Evolutionary conservation across 257 asterid species (phyloP).

Genomic region (Echium plantagineum): DNA sequence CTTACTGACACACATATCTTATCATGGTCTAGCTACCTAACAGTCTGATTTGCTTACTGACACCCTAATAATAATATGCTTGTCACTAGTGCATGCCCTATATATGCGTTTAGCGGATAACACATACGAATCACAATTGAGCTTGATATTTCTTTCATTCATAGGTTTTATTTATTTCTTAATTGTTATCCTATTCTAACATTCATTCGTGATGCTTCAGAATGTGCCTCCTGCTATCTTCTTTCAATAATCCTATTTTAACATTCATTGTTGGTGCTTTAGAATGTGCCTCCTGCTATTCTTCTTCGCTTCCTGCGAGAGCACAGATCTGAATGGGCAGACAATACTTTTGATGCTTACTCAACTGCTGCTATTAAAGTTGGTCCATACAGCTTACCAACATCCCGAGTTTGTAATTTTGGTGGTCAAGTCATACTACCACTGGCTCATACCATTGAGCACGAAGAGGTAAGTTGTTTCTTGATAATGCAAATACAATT

Average conservation of each 20-base stretch:
- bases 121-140: no score
- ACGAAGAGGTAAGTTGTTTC: conserved; percentile 67
- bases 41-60: no score
- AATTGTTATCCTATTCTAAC: neutral
- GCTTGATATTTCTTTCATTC: no score
- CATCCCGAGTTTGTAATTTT: conserved; percentile 43
- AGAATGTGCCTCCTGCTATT: conserved; percentile 90
- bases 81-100: no score
- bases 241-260: conserved; percentile 15
- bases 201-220: conserved; percentile 19
- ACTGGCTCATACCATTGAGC: conserved; percentile 74
- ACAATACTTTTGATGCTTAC: conserved; percentile 63
- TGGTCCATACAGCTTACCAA: conserved; percentile 53
- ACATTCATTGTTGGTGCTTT: conserved; percentile 5
- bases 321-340: conserved; percentile 97
- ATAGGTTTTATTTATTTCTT: no score
- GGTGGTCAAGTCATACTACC: conserved; percentile 89
- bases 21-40: no score
- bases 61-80: no score
- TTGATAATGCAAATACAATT: neutral
- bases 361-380: conserved; percentile 67
- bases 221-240: conserved; percentile 83
- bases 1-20: no score
- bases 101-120: no score
- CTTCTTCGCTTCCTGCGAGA: conserved; percentile 72